A percentile compares a stretch with the other conserved stretches of the same genome.
phyloP scores from a whole-genome alignment of 495 filamentous ascomycete genomes.

The Hyaloscypha bicolor region DNA sequence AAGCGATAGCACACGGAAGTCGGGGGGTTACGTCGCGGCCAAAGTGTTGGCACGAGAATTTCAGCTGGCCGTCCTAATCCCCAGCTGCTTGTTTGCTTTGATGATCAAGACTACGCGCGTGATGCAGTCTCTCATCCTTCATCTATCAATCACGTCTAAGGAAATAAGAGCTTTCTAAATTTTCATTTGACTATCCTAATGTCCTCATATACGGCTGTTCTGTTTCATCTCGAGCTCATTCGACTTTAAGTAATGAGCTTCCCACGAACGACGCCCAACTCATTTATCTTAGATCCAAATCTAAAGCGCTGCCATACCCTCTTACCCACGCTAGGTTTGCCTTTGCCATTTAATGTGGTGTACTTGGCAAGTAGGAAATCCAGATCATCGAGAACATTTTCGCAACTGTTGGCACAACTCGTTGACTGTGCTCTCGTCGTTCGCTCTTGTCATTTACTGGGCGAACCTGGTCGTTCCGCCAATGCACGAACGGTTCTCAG shows the following conservation, averaged over 20 bases:
- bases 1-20: too few species aligned
- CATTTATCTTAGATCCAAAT: slow-evolving; percentile 20
- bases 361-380: slow-evolving; percentile 15
- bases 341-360: neutral
- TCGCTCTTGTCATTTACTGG: slow-evolving; percentile 39
- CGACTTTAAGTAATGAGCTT: slow-evolving; percentile 11
- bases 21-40: too few species aligned
- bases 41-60: too few species aligned
- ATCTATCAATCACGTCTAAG: too few species aligned
- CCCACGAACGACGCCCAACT: slow-evolving; percentile 12
- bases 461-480: slow-evolving; percentile 46
- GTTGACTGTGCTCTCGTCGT: slow-evolving; percentile 33
- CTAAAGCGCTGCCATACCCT: slow-evolving; percentile 11
- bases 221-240: too few species aligned
- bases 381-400: slow-evolving; percentile 42
- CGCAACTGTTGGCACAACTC: slow-evolving; percentile 46
- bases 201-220: too few species aligned
- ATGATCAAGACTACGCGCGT: too few species aligned
- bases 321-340: neutral
- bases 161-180: too few species aligned
- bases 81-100: too few species aligned
- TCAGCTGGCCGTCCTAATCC: too few species aligned
- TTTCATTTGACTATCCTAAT: too few species aligned
- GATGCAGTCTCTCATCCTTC: too few species aligned
- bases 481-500: slow-evolving; percentile 48